These are phyloP conservation scores for Torulaspora indica DNA, from an alignment of 805 yeast genomes.

Conservation along the genomic window DNA sequence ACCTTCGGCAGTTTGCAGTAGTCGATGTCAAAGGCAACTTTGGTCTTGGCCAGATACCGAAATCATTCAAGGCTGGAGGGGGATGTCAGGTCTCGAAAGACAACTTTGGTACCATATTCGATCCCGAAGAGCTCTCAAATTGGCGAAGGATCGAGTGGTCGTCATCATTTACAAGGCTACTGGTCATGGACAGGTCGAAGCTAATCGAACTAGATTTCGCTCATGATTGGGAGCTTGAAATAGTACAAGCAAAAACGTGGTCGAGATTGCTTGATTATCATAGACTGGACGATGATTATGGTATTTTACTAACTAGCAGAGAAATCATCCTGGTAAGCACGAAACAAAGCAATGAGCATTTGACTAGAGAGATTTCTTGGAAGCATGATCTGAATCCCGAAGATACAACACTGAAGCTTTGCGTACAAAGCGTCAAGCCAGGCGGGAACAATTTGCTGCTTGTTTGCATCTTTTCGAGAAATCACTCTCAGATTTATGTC, in stretches of 20 bases:
- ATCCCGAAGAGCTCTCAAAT: conserved; percentile 49
- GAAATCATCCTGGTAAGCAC: conserved; percentile 54
- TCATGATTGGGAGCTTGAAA: conserved; percentile 31
- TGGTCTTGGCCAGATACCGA: conserved; percentile 37
- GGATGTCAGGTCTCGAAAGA: conserved; percentile 11
- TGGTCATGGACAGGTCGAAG: conserved; percentile 43
- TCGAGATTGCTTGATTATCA: conserved; percentile 46
- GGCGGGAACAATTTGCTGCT: conserved; percentile 10
- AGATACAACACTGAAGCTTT: conserved; percentile 51
- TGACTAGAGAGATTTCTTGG: conserved; percentile 61
- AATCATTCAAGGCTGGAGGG: conserved; percentile 8
- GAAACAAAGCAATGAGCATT: conserved; percentile 23
- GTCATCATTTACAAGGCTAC: conserved; percentile 26
- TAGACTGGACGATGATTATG: conserved; percentile 35
- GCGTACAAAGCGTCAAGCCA: conserved; percentile 26
- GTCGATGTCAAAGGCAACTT: conserved; percentile 54
- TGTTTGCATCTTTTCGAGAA: conserved; percentile 21
- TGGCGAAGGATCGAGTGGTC: conserved; percentile 54
- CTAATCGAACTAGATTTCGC: conserved; percentile 35
- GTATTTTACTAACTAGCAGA: conserved; percentile 58
- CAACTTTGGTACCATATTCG: conserved; percentile 34
- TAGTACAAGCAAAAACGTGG: conserved; percentile 52
- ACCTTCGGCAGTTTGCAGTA: conserved; percentile 38
- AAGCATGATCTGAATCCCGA: conserved; percentile 55
- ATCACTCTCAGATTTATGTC: conserved; percentile 18